These are phyloP conservation scores for Scutellaria baicalensis DNA, from an alignment of 257 asterid genomes.

Conservation along the genomic window DNA sequence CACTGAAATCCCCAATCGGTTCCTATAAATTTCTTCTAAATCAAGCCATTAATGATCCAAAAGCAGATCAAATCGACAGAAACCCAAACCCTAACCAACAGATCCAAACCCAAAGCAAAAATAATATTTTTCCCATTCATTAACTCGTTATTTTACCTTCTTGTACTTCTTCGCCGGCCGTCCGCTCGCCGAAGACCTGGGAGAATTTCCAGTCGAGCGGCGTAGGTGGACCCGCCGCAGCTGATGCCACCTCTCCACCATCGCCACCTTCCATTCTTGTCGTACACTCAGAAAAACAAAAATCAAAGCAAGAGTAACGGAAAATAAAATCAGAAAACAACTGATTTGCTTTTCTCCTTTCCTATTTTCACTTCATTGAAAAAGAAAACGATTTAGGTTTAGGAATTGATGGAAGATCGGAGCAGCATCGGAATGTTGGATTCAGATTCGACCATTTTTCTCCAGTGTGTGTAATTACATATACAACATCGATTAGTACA, in stretches of 20 bases:
- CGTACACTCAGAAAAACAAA: constrained; percentile 20
- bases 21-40: constrained; percentile 6
- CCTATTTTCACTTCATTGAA: constrained; percentile 33
- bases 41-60: constrained; percentile 21
- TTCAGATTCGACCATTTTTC: constrained; percentile 61
- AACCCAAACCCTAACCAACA: constrained; percentile 38
- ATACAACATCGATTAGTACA: constrained; percentile 36
- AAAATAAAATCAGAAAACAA: constrained; percentile 16
- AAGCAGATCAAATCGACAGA: constrained; percentile 26
- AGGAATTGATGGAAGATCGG: constrained; percentile 44
- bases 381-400: constrained; percentile 25
- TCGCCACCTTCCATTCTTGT: constrained; percentile 69
- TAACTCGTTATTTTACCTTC: constrained; percentile 56
- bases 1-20: constrained; percentile 17
- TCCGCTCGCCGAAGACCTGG: constrained; percentile 94
- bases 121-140: constrained; percentile 14
- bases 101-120: constrained; percentile 35
- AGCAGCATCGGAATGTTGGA: constrained; percentile 59
- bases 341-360: constrained; percentile 8
- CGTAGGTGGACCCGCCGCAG: constrained; percentile 73
- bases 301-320: constrained; percentile 17
- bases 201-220: constrained; percentile 97
- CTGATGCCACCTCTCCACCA: constrained; percentile 63
- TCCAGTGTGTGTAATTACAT: constrained; percentile 20
- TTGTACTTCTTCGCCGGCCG: constrained; percentile 98